Percentiles rank a stretch among this genome's conserved stretches.
Conservation (phyloP, 306 rosid species). For the Hippophae gyantsensis region DNA sequence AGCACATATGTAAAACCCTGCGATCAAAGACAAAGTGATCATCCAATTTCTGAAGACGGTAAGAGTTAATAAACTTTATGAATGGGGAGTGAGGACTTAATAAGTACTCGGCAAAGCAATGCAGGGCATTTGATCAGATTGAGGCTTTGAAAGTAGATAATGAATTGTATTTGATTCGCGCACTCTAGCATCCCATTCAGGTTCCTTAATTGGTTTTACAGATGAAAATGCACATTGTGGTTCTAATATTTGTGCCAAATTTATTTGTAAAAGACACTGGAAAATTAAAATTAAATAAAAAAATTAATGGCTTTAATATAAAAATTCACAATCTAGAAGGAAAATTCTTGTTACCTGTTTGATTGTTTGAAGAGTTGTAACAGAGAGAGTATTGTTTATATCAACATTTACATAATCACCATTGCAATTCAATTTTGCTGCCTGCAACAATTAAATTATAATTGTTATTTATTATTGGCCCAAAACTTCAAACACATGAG, state of each 20-base stretch:
- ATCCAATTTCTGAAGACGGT: not conserved
- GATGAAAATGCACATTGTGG: slow-evolving; percentile 23
- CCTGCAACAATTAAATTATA: slow-evolving; percentile 3
- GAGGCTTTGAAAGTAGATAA: slow-evolving; percentile 3
- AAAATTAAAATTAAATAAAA: not conserved
- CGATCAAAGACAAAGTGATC: not conserved
- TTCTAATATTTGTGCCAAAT: slow-evolving; percentile 18
- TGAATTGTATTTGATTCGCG: slow-evolving; percentile 5
- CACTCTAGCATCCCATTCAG: slow-evolving; percentile 16
- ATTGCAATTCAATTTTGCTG: slow-evolving; percentile 16
- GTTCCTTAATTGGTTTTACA: slow-evolving; percentile 8
- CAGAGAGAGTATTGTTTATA: slow-evolving; percentile 3
- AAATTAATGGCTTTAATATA: not conserved
- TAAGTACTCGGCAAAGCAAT: slow-evolving; percentile 15
- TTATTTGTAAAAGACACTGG: slow-evolving; percentile 23
- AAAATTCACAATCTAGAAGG: not conserved
- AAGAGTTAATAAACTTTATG: not conserved
- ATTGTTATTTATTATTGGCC: no score
- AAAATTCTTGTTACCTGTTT: slow-evolving; percentile 3
- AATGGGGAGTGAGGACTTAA: not conserved
- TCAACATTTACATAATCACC: slow-evolving; percentile 15
- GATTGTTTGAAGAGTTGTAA: slow-evolving; percentile 5
- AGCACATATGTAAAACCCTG: slow-evolving; percentile 20
- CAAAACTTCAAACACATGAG: no score
- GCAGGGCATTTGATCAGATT: slow-evolving; percentile 9